Evolutionary conservation across 352 stramenopile species (phyloP), one percentile per base, ranked within the genome.

Genomic region (Globisporangium rhizosaccharum): DNA sequence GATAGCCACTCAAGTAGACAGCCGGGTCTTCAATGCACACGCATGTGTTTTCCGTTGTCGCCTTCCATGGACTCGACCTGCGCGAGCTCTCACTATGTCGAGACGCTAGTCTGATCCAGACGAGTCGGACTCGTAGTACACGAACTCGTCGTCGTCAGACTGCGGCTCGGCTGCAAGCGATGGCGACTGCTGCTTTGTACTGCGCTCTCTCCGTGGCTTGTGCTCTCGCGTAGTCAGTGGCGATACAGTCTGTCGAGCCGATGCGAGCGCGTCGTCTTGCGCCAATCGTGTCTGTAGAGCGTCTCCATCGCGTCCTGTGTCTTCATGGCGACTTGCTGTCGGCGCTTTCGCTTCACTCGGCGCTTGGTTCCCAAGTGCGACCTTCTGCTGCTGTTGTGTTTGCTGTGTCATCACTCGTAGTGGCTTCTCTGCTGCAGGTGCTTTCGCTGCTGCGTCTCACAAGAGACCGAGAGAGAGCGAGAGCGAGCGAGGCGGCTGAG

Each of bases 331-430:
- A 14, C 15, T 15, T 51, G 45, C n/a, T 28, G 46, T 9, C 9
- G 46, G 30, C 23, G 46, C 23, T 18, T 54, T 54, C 50, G 50
- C 50, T 17, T 54, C 50, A 15, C 50, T 54, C 14, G 15, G 7
- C 2, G 8, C 23, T 30, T 7, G 46, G 46, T 51, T 51, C 15
- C 18, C 41, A n/a, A 6, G 41, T n/a, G 41, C 41, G 41, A 20
- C 41, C 41, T 46, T 2, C 7, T n/a, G 41, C 41, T 6, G 14
- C 15, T 20, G 15, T n/a, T 14, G 6, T 4, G 8, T 3, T n/a
- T 14, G 41, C 3, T 4, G 6, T n/a, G 41, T 6, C 41, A 20
- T 23, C 41, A 15, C 18, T 39, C 33, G 33, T 39, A 12, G 6
- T 39, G 7, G 8, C 33, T 12, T 39, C 18, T 23, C 44, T 49